Base-by-base conservation (phyloP, 805 yeast genomes). In the Lipomyces oligophaga region DNA sequence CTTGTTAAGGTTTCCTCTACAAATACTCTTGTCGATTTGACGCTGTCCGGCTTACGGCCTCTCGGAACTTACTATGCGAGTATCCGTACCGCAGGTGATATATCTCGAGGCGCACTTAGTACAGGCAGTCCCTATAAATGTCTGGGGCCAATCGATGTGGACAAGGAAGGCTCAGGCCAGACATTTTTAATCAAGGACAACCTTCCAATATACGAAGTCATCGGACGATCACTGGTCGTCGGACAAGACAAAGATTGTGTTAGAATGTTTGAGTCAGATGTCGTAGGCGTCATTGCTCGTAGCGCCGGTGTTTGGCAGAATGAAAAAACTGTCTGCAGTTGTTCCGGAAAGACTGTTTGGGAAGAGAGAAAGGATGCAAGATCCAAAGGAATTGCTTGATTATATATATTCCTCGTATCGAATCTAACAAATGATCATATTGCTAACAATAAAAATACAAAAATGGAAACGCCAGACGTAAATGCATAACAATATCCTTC, bases 281-380 rank as follows among this genome's bases (percentile, higher is more conserved):
- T 47, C 7, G 81, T 81, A 40, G 97, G 98, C 25, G 95, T 90
- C 20, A 79, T 93, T 62, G 97, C 97, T 0, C 76, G 97, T 60
- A 83, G 94, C 59, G 97, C 98, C 1, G 98, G 98, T 13, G 85
- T 80, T 21, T 93, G 97, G 97, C 95, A 90, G 63, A 93, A 93
- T 67, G 85, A 83, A 58, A 90, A 90, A 67, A 80, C 80, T 49
- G 95, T 90, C 2, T 90, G 98, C 67, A 81, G 90, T 27, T 93
- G 97, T 66, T 81, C 90, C 13, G 98, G 98, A 15, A 87, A 88
- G 72, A 85, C 96, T 0, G 79, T 90, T 21, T 90, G 98, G 97
- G 88, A 93, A 63, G 98, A 90, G 65, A 74, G 97, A 45, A 66
- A 71, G 40, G 96, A 87, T 60, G 95, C 95, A 1, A 63, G 78